These are phyloP conservation scores for Russula sp. DNA, from an alignment of 768 basidiomycete species.

Conservation along the genomic window DNA sequence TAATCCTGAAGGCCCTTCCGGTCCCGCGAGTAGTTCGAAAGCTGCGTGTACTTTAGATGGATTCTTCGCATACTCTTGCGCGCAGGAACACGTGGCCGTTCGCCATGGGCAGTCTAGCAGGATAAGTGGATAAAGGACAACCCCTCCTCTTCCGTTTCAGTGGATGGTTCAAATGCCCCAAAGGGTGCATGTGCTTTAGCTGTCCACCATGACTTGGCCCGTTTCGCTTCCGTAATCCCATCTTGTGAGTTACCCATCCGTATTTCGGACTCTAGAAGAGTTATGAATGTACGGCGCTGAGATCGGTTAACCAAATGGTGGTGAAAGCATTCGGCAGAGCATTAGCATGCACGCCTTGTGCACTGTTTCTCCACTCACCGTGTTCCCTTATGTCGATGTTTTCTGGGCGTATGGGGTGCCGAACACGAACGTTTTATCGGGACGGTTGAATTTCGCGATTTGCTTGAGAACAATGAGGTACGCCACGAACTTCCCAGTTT, in stretches of 20 bases:
- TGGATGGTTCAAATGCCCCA: too few relatives aligned
- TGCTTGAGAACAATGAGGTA: not conserved
- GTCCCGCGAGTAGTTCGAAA: not conserved
- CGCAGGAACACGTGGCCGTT: not conserved
- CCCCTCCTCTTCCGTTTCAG: too few relatives aligned
- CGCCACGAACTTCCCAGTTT: too few relatives aligned
- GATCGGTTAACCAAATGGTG: too few relatives aligned
- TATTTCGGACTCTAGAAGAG: too few relatives aligned
- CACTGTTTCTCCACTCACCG: not conserved
- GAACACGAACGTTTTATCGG: not conserved
- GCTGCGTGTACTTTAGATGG: not conserved
- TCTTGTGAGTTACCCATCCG: too few relatives aligned
- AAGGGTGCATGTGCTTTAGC: too few relatives aligned
- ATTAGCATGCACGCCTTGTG: too few relatives aligned
- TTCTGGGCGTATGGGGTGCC: not conserved
- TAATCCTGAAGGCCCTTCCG: not conserved
- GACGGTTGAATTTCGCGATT: not conserved
- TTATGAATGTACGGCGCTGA: too few relatives aligned
- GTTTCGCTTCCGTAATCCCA: too few relatives aligned
- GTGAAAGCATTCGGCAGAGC: too few relatives aligned
- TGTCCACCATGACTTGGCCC: too few relatives aligned
- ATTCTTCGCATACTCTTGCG: conserved; percentile 7
- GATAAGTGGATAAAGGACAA: not conserved
- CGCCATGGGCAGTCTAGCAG: not conserved
- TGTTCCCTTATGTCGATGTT: not conserved